Evolutionary conservation across 495 filamentous ascomycete species (phyloP).

Genomic region (Platismatia glauca): DNA sequence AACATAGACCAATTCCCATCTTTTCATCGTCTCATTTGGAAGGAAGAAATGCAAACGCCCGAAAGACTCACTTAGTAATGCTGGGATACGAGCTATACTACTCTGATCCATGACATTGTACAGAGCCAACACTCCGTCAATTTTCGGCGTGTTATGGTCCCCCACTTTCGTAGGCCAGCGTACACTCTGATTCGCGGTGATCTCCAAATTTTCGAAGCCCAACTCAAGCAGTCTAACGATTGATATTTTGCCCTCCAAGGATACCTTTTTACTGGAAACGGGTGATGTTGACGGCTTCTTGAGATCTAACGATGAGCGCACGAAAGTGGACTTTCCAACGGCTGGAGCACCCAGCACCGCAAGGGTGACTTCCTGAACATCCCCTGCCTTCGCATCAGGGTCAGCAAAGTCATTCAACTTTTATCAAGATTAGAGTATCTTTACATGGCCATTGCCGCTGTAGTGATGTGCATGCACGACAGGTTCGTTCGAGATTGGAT

Average conservation of each 20-base stretch:
- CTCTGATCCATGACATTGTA: constrained; percentile 75
- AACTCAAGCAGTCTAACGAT: constrained; percentile 76
- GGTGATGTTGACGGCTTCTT: constrained; percentile 47
- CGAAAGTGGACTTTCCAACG: constrained; percentile 86
- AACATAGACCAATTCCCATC: not conserved
- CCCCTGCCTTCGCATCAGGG: constrained; percentile 5
- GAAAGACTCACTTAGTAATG: constrained; percentile 58
- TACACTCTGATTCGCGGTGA: constrained; percentile 58
- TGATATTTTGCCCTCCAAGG: constrained; percentile 66
- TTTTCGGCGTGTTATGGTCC: constrained; percentile 55
- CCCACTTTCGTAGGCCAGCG: constrained; percentile 68
- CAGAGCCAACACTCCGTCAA: constrained; percentile 76
- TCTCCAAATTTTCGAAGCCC: constrained; percentile 55
- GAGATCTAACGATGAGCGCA: constrained; percentile 68
- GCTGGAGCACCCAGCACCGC: constrained; percentile 72
- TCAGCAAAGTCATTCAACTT: not conserved
- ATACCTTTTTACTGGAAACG: constrained; percentile 59
- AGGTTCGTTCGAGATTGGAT: not conserved
- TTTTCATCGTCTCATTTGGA: not conserved
- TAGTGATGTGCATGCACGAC: not conserved
- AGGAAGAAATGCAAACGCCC: not conserved
- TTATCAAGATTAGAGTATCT: not conserved
- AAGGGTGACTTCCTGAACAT: constrained; percentile 67
- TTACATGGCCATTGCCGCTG: constrained; percentile 1
- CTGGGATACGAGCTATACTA: constrained; percentile 57